Base-by-base conservation (phyloP, 345 rosid genomes). In the Streptanthus diversifolius region DNA sequence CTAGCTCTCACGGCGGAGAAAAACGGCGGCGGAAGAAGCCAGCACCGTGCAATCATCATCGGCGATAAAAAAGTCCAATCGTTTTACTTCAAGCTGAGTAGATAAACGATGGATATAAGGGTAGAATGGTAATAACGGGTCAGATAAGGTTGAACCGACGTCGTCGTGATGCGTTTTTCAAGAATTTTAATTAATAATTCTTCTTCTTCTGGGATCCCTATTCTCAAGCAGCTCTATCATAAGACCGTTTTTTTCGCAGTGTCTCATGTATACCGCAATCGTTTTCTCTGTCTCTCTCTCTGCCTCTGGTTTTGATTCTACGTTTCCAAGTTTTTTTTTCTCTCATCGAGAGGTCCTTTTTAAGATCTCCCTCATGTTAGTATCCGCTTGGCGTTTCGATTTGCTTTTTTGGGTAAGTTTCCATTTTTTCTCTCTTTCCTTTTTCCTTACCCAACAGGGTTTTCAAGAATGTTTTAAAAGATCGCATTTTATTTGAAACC, bases 281-380 rank as follows among this genome's bases (percentile, higher is more conserved):
- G 37, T 64, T 72, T 77, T 77, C 80, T 71, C 80, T 77, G 80
- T 77, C 76, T 77, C 68, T 56, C 33, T 71, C 72, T 77, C 76
- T 64, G 56, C 80, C 76, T 77, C 76, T 77, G 76, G 33, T 71
- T 77, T 47, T 51, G 37, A 13, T 70, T 76, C 17, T 60, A 56
- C 30, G 1, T 35, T 76, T 25, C 18, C 8, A 25, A 0, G 8
- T 10, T 53, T 52, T 4, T 51, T 36, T 43, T 0, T 0, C 22
- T 30, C 48, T 7, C 36, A 55, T 10, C 17, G 10, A 36, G 33
- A 74, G 79, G 63, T 69, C 67, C 63, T 49, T 57, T 76, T 65
- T 57, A 77, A 70, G 61, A 77, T 58, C 68, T 65, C 76, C 55
- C 72, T 58, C 72, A 71, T 71, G 72, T 77, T 71, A 65, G 76